Evolutionary conservation across 345 rosid species (phyloP), one percentile per base, ranked within the genome.

Genomic region (Hibiscus mutabilis): DNA sequence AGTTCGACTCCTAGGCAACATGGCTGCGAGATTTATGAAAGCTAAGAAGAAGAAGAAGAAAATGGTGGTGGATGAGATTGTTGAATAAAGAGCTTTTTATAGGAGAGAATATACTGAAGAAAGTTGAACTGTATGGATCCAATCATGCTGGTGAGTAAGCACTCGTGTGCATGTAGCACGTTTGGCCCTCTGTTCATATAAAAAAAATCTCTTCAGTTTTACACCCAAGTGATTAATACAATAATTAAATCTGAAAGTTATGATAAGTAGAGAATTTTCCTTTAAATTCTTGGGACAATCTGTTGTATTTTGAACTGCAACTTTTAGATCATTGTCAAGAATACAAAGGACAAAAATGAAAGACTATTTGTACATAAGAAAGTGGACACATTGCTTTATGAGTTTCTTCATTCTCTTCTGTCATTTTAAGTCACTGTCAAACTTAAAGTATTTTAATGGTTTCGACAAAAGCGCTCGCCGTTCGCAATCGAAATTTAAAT

Each of bases 1-100:
- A 63, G 91, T 87, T 70, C 86, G 78, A 66, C 88, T 85, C 64
- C 91, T 85, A 1, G 83, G 33, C 83, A 87, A 74, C 91, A 82
- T 87, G 42, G 55, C 15, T 57, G 64, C 37, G 19, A 66, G 18
- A 51, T 13, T 56, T 51, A 22, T 18, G 3, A 24, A 22, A 18
- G 6, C 29, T 47, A 10, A 31, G 49, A 15, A 60, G 27, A 51
- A 61, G 11, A 21, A 12, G 58, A 51, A 61, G 11, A 21, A 12
- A 49, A 60, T 60, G 27, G 14, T 73, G 60, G 35, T 73, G 60
- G 35, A 52, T 22, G 24, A 73, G 57, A 33, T 15, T 44, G 59
- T 58, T 24, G 9, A 11, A 25, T 60, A 55, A 37, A 35, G 52
- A 4, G 33, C 55, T 1, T 46, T 71, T 58, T 71, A 71, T 71